phyloP scores from a whole-genome alignment of 495 filamentous ascomycete genomes.

The Penicillium samsonianum region DNA sequence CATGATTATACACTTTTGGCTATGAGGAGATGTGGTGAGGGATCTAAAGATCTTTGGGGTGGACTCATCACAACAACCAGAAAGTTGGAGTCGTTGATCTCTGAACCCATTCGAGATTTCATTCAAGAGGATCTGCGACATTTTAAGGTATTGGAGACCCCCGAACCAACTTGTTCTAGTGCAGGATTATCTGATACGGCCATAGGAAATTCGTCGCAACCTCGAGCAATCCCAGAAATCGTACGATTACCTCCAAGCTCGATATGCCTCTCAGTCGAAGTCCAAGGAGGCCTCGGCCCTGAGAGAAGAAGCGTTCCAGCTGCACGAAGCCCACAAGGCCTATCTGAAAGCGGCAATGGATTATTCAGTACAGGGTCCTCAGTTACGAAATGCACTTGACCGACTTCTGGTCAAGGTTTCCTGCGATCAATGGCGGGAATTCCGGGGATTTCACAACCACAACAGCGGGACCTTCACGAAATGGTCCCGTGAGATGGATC shows the following conservation, averaged over 20 bases:
- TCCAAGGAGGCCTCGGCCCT: slow-evolving; percentile 89
- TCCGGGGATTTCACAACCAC: slow-evolving; percentile 64
- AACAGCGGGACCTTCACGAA: slow-evolving; percentile 58
- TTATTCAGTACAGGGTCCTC: slow-evolving; percentile 83
- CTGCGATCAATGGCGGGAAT: slow-evolving; percentile 82
- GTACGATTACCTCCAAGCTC: slow-evolving; percentile 75
- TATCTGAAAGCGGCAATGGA: slow-evolving; percentile 93
- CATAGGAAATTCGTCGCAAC: slow-evolving; percentile 69
- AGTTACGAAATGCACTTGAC: slow-evolving; percentile 78
- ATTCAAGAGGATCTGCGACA: slow-evolving; percentile 68
- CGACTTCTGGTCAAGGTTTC: slow-evolving; percentile 81
- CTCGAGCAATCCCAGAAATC: slow-evolving; percentile 81
- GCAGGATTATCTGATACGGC: slow-evolving; percentile 34
- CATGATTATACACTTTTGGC: slow-evolving; percentile 93
- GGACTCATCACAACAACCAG: slow-evolving; percentile 69
- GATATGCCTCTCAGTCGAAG: slow-evolving; percentile 83
- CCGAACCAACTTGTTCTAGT: background rate
- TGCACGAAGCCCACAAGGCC: slow-evolving; percentile 88
- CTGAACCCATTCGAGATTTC: slow-evolving; percentile 80
- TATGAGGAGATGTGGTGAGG: slow-evolving; percentile 79
- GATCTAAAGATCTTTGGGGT: slow-evolving; percentile 81
- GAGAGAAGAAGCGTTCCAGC: slow-evolving; percentile 92
- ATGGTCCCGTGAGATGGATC: slow-evolving; percentile 77
- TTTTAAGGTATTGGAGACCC: slow-evolving; percentile 54
- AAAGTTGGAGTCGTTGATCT: slow-evolving; percentile 70